These are phyloP conservation scores for Starmerella stellata DNA, from an alignment of 805 yeast genomes.

Conservation along the genomic window DNA sequence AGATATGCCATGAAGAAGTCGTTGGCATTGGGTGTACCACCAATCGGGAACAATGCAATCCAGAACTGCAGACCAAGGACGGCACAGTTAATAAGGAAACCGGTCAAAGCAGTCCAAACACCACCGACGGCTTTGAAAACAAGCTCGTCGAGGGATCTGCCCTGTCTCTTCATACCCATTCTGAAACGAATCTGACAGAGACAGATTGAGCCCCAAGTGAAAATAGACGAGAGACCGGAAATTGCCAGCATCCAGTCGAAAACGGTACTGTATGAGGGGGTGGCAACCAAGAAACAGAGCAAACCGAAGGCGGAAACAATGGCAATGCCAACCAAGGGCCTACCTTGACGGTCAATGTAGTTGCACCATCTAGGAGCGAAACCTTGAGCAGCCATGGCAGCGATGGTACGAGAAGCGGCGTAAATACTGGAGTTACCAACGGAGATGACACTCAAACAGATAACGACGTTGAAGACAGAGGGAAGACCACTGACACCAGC, in stretches of 20 bases:
- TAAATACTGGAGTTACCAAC: constrained; percentile 59
- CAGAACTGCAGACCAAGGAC: constrained; percentile 66
- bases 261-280: constrained; percentile 31
- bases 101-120: constrained; percentile 46
- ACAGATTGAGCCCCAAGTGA: constrained; percentile 65
- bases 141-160: constrained; percentile 50
- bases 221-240: constrained; percentile 58
- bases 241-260: constrained; percentile 65
- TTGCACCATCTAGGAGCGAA: constrained; percentile 43
- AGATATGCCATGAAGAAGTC: constrained; percentile 38
- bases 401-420: constrained; percentile 51
- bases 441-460: constrained; percentile 47
- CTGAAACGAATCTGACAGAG: constrained; percentile 53
- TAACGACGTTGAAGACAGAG: constrained; percentile 51
- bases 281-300: constrained; percentile 45
- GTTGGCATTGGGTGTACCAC: constrained; percentile 23
- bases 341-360: constrained; percentile 58
- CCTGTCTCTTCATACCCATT: constrained; percentile 41
- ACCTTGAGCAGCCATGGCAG: constrained; percentile 48
- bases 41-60: constrained; percentile 60
- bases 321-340: constrained; percentile 54
- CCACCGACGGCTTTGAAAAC: constrained; percentile 53
- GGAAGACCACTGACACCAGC: constrained; percentile 54
- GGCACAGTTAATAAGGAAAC: constrained; percentile 37
- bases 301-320: constrained; percentile 33